Evolutionary conservation across 768 basidiomycete species (phyloP).

Genomic region (Strobilomyces echinocephalus): DNA sequence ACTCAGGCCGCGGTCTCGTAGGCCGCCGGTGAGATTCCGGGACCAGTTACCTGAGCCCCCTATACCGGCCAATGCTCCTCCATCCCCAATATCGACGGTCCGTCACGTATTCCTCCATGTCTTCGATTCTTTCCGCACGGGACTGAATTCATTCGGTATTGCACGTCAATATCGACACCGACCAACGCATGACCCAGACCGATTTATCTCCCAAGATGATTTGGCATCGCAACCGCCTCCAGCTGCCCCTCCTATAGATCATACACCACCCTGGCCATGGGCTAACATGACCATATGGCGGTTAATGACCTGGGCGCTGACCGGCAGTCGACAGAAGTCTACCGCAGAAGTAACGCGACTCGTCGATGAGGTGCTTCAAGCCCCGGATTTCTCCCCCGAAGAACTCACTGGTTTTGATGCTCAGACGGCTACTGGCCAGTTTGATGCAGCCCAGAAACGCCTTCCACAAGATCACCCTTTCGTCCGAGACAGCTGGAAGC

Average conservation of each 20-base stretch:
- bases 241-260: too few species aligned
- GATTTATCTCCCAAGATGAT: neutral
- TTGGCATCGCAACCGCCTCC: neutral
- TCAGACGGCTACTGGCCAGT: neutral
- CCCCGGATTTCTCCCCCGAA: constrained; percentile 1
- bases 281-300: constrained; percentile 9
- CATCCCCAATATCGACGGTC: neutral
- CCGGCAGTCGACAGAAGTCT: constrained; percentile 3
- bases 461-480: neutral
- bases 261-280: constrained; percentile 13
- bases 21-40: neutral
- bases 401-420: constrained; percentile 3
- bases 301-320: constrained; percentile 8
- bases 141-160: neutral
- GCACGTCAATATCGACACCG: neutral
- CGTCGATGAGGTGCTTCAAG: neutral
- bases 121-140: neutral
- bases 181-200: constrained; percentile 4
- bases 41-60: neutral
- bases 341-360: neutral
- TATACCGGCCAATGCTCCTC: neutral
- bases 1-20: neutral
- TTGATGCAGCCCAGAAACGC: neutral
- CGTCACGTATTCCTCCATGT: neutral
- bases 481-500: neutral